Base-by-base conservation (phyloP, 805 yeast species). In the Vanderwaltozyma yarrowii region DNA sequence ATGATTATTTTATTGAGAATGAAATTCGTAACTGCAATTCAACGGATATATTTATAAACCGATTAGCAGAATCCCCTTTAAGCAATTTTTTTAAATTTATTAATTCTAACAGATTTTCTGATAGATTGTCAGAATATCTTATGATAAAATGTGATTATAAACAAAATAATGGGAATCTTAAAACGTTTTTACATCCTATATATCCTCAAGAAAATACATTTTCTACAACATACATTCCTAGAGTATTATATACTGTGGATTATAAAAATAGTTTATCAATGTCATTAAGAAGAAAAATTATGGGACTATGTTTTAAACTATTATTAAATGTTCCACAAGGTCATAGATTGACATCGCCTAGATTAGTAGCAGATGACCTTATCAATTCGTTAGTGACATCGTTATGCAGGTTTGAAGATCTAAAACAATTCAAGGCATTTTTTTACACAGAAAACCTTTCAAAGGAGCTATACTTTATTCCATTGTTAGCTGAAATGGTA, bases 401-500 rank as follows among this genome's bases (percentile, higher is more conserved):
- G 12, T 32, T 56, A 7, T 35, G 41, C n/a, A 36, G 36, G 5
- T 47, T 53, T 13, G 37, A 41, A 11, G 33, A 47, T 31, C 9
- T 49, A 6, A 29, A 42, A 1, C 50, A 53, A 34, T 50, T 54
- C 30, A 36, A 40, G 33, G 40, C 45, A 2, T 56, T 56, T 28
- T 52, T 56, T 23, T 29, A 39, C 10, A 38, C 44, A 9, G 39
- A 36, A 13, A 39, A 42, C 19, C 15, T 45, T 13, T 28, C 41
- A 11, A 36, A 39, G 16, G 51, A 51, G 19, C 29, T 47, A 12
- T 45, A 41, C 16, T 46, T 45, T 21, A 35, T 56, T 32, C 56
- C 59, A 12, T 26, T 48, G 18, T 18, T 56, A 7, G 52, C 54
- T 11, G 58, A 56, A 28, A 44, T 40, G 10, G 42, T 50, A 4